Base-by-base conservation (phyloP, 306 rosid genomes). In the Arachis stenosperma region DNA sequence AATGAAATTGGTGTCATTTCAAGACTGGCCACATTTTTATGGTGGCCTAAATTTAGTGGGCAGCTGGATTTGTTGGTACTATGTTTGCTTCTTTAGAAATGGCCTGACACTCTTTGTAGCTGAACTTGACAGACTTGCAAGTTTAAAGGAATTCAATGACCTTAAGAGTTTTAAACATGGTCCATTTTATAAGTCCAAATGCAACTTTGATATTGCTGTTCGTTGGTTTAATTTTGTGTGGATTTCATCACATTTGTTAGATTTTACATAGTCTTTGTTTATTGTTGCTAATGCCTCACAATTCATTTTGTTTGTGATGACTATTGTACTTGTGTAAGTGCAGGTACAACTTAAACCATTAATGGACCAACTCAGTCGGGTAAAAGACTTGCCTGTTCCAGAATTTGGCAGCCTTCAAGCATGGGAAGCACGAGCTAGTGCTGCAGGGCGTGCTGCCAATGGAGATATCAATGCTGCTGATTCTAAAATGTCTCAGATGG, bases 371-470 rank as follows among this genome's bases (percentile, higher is more conserved):
- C 82, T 94, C 56, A 79, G 76, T 71, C 84, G 96, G 70, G 94
- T 91, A 60, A 91, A 94, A 85, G 98, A 94, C 81, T 81, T 94
- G 81, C 84, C 94, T 75, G 91, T 85, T 84, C 97, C 98, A 40
- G 98, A 91, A 74, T 89, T 91, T 80, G 95, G 96, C 73, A 86
- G 69, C 78, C 98, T 94, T 85, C 91, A 83, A 80, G 97, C 97
- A 83, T 94, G 98, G 98, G 98, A 94, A 81, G 95, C 89, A 61
- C 85, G 91, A 70, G 97, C 97, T 58, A 86, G 90, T 83, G 91
- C 92, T 63, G 90, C 92, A 59, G 83, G 84, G 67, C 97, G 91
- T 75, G 92, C 88, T 27, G 92, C 79, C 68, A 88, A 91, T 78
- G 96, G 97, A 51, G 96, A 89, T 77, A 80, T 78, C 57, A 84